Conservation (phyloP, 2,329 filamentous ascomycete genomes). For the Lachnellula occidentalis region DNA sequence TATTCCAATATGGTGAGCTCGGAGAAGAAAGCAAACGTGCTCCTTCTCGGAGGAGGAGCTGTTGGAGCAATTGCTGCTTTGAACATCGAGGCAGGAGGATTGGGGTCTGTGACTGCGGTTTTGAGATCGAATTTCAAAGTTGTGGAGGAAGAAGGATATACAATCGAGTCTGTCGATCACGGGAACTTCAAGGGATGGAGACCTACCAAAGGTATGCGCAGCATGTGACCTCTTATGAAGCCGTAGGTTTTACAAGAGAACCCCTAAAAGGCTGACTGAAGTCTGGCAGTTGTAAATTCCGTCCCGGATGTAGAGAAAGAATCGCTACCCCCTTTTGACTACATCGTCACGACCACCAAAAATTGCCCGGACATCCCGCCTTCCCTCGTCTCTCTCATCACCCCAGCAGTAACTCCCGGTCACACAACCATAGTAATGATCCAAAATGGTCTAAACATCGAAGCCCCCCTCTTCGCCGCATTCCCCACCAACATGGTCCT, state of each 20-base stretch:
- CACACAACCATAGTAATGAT: constrained; percentile 16
- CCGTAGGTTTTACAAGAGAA: not conserved
- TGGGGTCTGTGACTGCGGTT: constrained; percentile 17
- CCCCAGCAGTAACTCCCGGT: constrained; percentile 15
- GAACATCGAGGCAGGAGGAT: constrained; percentile 14
- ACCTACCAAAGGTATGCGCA: constrained; percentile 9
- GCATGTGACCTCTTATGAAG: no score
- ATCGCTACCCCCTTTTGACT: constrained; percentile 10
- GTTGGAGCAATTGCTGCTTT: constrained; percentile 14
- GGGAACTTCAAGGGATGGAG: constrained; percentile 5
- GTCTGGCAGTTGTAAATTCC: constrained; percentile 29
- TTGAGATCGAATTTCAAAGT: constrained; percentile 20
- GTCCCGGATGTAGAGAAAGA: constrained; percentile 41
- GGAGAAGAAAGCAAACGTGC: constrained; percentile 10
- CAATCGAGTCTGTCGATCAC: constrained; percentile 19
- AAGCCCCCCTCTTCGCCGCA: constrained; percentile 13
- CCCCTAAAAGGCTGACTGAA: not conserved
- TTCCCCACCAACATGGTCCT: constrained; percentile 18
- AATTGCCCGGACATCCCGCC: constrained; percentile 31
- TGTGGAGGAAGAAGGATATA: constrained; percentile 16
- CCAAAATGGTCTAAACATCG: constrained; percentile 20
- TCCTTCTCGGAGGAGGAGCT: constrained; percentile 13
- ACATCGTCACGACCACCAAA: constrained; percentile 8
- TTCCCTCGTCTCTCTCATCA: constrained; percentile 10
- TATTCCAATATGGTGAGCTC: not conserved